Conservation (phyloP, 1,284 basidiomycete genomes). For the Porodaedalea pini region DNA sequence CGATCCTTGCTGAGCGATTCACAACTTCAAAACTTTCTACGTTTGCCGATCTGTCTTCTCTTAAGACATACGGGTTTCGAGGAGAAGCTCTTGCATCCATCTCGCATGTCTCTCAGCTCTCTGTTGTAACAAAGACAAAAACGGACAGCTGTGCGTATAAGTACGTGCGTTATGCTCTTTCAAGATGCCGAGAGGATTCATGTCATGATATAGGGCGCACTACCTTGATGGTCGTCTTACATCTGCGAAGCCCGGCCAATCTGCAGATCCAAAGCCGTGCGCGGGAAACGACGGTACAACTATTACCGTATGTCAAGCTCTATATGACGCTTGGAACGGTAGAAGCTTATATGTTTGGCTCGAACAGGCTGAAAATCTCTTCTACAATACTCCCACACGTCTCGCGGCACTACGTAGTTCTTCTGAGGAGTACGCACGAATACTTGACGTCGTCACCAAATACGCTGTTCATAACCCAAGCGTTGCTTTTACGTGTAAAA, state of each 20-base stretch:
- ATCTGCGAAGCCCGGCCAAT: slow-evolving; percentile 63
- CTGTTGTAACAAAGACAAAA: slow-evolving; percentile 87
- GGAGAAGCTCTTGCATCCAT: slow-evolving; percentile 97
- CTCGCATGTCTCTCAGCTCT: slow-evolving; percentile 89
- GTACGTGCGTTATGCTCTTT: slow-evolving; percentile 45
- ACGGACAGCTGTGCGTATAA: slow-evolving; percentile 84
- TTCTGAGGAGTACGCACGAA: slow-evolving; percentile 90
- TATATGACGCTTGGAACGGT: not conserved
- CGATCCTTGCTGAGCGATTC: slow-evolving; percentile 91
- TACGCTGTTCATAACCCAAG: slow-evolving; percentile 93
- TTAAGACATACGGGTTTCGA: slow-evolving; percentile 94
- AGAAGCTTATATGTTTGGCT: not conserved
- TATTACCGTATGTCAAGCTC: slow-evolving; percentile 59
- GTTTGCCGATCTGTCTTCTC: slow-evolving; percentile 83
- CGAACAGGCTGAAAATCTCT: slow-evolving; percentile 85
- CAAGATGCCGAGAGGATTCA: not conserved
- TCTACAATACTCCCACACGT: slow-evolving; percentile 92
- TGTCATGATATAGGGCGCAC: slow-evolving; percentile 52
- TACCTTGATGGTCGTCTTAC: slow-evolving; percentile 76
- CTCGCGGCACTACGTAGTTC: slow-evolving; percentile 81
- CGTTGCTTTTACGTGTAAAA: slow-evolving; percentile 89
- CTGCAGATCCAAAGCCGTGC: slow-evolving; percentile 78
- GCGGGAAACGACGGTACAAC: slow-evolving; percentile 95
- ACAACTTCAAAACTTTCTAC: slow-evolving; percentile 91
- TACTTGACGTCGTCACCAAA: slow-evolving; percentile 90